These are phyloP conservation scores for Spergularia azorica DNA, from an alignment of 179 eudicot genomes.

Conservation along the genomic window DNA sequence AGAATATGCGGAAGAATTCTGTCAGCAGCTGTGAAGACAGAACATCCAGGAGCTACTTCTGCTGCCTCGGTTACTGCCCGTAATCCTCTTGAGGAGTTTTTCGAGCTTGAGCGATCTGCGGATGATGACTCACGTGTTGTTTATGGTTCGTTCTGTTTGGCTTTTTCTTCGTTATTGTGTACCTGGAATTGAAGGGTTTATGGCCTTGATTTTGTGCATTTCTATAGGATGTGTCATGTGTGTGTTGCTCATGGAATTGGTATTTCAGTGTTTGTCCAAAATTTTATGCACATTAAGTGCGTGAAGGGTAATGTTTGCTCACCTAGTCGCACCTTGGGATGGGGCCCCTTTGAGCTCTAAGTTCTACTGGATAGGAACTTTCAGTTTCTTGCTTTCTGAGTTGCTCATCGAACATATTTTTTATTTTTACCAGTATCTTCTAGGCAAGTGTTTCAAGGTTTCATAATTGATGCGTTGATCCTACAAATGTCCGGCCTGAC, in stretches of 20 bases:
- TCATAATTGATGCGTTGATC: too few species aligned
- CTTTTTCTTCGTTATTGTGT: neutral
- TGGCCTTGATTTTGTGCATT: neutral
- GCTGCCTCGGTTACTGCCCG: conserved; percentile 38
- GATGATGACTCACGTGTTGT: conserved; percentile 78
- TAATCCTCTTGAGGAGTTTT: conserved; percentile 86
- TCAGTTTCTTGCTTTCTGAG: too few species aligned
- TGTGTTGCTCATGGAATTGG: neutral
- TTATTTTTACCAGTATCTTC: too few species aligned
- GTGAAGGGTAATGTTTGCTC: neutral
- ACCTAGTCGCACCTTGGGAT: neutral
- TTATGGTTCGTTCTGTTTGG: conserved; percentile 48
- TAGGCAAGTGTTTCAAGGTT: too few species aligned
- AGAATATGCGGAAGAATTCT: conserved; percentile 62
- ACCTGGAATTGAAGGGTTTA: neutral
- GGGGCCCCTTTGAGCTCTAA: too few species aligned
- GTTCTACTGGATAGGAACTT: too few species aligned
- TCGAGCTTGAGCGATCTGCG: conserved; percentile 58
- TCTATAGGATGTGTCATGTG: neutral
- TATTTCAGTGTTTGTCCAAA: neutral
- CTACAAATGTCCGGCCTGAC: too few species aligned
- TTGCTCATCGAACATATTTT: too few species aligned
- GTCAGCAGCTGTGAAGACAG: conserved; percentile 63
- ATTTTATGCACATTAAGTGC: neutral
- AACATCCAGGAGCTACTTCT: conserved; percentile 47